Evolutionary conservation across 345 rosid genomes (phyloP).

Genomic region (Eucalyptus guilfoylei): DNA sequence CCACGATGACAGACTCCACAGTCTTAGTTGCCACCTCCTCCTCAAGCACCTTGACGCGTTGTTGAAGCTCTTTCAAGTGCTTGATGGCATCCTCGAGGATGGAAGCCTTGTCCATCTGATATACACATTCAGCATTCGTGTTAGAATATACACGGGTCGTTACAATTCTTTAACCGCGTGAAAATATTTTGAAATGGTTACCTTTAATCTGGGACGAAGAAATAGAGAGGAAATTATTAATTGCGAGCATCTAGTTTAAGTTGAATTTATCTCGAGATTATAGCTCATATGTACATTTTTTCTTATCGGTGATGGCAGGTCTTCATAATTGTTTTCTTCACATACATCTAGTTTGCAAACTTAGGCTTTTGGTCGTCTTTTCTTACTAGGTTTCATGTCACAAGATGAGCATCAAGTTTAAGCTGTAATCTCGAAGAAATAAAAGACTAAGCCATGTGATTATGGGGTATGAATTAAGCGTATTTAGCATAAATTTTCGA

Average conservation of each 20-base stretch:
- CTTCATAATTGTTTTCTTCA: neutral
- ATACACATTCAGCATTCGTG: neutral
- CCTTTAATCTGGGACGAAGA: neutral
- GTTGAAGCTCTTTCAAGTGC: slow-evolving; percentile 59
- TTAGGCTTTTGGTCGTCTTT: neutral
- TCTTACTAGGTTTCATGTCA: neutral
- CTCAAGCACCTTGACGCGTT: slow-evolving; percentile 40
- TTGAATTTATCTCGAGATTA: neutral
- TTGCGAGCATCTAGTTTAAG: neutral
- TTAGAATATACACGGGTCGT: fast-evolving
- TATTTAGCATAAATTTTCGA: neutral
- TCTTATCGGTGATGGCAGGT: neutral
- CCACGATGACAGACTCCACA: slow-evolving; percentile 32
- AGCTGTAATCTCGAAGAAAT: neutral
- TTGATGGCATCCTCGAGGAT: slow-evolving; percentile 58
- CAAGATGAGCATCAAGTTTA: neutral
- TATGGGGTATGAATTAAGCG: neutral
- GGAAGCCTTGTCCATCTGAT: slow-evolving; percentile 62
- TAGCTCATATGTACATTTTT: neutral
- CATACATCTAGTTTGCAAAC: neutral
- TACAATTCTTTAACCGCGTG: neutral
- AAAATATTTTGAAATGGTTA: neutral
- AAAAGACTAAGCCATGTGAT: neutral
- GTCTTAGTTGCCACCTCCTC: slow-evolving; percentile 27
- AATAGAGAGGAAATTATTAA: neutral